phyloP scores from a whole-genome alignment of 2,329 filamentous ascomycete species.

The Tolypocladium album region DNA sequence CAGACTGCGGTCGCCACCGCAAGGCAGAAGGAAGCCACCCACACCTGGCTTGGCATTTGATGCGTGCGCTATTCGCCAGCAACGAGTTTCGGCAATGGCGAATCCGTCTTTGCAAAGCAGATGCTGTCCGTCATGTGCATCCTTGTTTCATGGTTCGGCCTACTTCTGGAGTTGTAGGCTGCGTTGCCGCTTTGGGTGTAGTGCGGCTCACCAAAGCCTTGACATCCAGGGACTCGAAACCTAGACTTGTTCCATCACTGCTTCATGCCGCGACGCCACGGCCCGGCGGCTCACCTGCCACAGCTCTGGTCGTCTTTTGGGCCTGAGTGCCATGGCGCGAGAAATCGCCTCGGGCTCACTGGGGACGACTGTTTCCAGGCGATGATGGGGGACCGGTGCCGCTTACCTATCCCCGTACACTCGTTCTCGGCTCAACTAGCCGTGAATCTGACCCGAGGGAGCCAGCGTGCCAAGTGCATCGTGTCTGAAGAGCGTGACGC shows the following conservation, averaged over 20 bases:
- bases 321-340: background rate
- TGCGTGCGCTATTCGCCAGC: background rate
- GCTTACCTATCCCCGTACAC: too few relatives aligned
- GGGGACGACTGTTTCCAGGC: background rate
- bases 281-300: background rate
- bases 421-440: too few relatives aligned
- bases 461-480: background rate
- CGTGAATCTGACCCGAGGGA: background rate
- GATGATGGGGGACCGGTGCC: background rate
- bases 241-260: constrained; percentile 33
- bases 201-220: constrained; percentile 4
- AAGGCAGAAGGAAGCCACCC: background rate
- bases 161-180: background rate
- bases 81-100: background rate
- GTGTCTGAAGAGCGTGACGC: background rate
- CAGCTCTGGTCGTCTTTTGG: background rate
- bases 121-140: background rate
- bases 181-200: constrained; percentile 1
- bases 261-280: constrained; percentile 25
- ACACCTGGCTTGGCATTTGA: background rate
- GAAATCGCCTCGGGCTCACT: background rate
- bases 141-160: background rate
- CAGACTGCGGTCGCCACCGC: background rate
- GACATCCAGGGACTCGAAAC: constrained; percentile 27
- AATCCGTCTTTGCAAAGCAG: background rate